These are phyloP conservation scores for Claviceps spartinae DNA, from an alignment of 2,329 filamentous ascomycete species.

Conservation along the genomic window DNA sequence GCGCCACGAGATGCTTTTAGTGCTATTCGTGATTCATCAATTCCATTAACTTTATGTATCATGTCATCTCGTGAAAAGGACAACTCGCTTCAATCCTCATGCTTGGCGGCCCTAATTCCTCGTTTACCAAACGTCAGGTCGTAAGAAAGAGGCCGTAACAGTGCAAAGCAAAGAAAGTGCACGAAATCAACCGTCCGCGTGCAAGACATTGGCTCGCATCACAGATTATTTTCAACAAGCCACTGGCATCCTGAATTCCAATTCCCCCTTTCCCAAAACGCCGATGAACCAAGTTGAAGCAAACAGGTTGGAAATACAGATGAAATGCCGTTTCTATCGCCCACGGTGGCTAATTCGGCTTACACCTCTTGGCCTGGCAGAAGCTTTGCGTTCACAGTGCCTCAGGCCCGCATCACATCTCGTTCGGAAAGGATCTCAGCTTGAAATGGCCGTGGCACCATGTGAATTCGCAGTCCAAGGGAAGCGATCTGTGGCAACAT, in stretches of 20 bases:
- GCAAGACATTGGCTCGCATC: not conserved
- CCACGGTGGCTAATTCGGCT: not conserved
- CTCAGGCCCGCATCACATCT: too few relatives aligned
- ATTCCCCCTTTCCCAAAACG: not conserved
- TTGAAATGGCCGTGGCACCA: conserved; percentile 34
- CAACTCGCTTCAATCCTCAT: too few relatives aligned
- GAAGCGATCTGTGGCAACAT: conserved; percentile 29
- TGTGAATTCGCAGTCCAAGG: conserved; percentile 34
- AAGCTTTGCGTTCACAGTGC: not conserved
- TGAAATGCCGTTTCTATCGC: not conserved
- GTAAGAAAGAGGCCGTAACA: conserved; percentile 8
- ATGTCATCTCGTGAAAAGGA: too few relatives aligned
- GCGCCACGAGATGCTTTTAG: too few relatives aligned
- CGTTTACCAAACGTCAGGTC: conserved; percentile 4
- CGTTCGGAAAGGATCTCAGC: conserved; percentile 10
- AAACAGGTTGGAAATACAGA: not conserved
- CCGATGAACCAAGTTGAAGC: not conserved
- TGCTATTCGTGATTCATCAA: too few relatives aligned
- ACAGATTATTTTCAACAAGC: not conserved
- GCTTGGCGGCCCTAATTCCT: too few relatives aligned
- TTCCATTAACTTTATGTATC: too few relatives aligned
- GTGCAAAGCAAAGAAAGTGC: not conserved
- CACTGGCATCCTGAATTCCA: not conserved
- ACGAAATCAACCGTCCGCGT: not conserved
- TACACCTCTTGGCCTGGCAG: not conserved